Conservation (phyloP, 169 alveolate genomes). For the Babesia sp. region DNA sequence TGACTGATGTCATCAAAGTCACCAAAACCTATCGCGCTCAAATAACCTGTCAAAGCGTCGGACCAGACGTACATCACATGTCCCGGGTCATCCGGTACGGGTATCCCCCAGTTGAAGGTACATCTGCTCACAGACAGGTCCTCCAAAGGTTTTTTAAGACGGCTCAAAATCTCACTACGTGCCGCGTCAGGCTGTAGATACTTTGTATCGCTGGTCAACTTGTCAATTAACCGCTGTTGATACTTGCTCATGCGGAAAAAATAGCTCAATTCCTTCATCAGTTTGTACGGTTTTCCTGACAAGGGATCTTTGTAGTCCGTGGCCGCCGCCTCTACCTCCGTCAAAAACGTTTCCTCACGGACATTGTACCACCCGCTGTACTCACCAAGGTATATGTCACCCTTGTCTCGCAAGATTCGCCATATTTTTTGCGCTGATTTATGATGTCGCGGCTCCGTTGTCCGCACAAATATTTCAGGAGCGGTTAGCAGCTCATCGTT, state of each 20-base stretch:
- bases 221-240: constrained; percentile 74
- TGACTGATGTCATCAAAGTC: constrained; percentile 69
- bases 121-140: constrained; percentile 89
- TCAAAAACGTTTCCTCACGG: constrained; percentile 89
- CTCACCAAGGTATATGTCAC: constrained; percentile 84
- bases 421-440: constrained; percentile 78
- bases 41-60: constrained; percentile 89
- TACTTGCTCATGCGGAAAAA: constrained; percentile 89
- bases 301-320: constrained; percentile 84
- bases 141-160: constrained; percentile 81
- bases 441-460: constrained; percentile 83
- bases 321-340: constrained; percentile 88
- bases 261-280: constrained; percentile 87
- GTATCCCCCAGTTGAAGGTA: constrained; percentile 91
- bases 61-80: constrained; percentile 96
- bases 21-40: constrained; percentile 78
- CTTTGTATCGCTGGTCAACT: constrained; percentile 74
- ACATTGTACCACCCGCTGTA: constrained; percentile 89
- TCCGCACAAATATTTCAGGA: constrained; percentile 83
- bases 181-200: constrained; percentile 83
- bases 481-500: constrained; percentile 59
- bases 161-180: constrained; percentile 77
- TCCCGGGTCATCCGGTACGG: constrained; percentile 77
- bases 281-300: constrained; percentile 78
- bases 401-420: constrained; percentile 74